Percentiles rank a stretch among this genome's conserved stretches.
Evolutionary conservation across 1,139 yeast species (phyloP).

Genomic region (Lodderomyces beijingensis): DNA sequence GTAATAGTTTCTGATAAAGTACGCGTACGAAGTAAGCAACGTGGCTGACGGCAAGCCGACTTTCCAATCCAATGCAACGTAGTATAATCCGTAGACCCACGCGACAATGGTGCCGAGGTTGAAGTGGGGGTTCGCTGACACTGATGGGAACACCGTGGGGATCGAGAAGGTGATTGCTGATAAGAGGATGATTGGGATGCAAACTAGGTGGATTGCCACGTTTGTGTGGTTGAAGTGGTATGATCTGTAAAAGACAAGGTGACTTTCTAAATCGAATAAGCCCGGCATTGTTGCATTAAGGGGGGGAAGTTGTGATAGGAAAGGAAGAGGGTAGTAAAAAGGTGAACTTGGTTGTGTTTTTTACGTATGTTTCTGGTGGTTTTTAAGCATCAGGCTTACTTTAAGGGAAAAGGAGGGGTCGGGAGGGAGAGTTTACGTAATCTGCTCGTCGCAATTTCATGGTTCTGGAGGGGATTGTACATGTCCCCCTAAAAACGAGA

Average conservation of each 20-base stretch:
- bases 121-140: conserved; percentile 24
- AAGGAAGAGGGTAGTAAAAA: no score
- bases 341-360: no score
- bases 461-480: no score
- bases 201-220: conserved; percentile 70
- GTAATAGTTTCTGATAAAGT: conserved; percentile 30
- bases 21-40: conserved; percentile 36
- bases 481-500: no score
- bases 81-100: conserved; percentile 36
- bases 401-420: no score
- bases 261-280: conserved; percentile 54
- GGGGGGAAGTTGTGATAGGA: no score
- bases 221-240: conserved; percentile 72
- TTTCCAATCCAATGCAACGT: conserved; percentile 38
- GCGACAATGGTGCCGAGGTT: conserved; percentile 38
- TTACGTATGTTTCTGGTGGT: no score
- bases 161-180: conserved; percentile 46
- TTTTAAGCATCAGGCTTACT: no score
- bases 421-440: no score
- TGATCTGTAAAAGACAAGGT: conserved; percentile 76
- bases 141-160: conserved; percentile 11
- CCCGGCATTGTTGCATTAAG: no score
- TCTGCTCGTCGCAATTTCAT: no score
- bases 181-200: conserved; percentile 73
- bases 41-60: conserved; percentile 37